Percentiles rank a stretch among this genome's conserved stretches.
These are phyloP conservation scores for Cercophora samala DNA, from an alignment of 495 filamentous ascomycete genomes.

Conservation along the genomic window DNA sequence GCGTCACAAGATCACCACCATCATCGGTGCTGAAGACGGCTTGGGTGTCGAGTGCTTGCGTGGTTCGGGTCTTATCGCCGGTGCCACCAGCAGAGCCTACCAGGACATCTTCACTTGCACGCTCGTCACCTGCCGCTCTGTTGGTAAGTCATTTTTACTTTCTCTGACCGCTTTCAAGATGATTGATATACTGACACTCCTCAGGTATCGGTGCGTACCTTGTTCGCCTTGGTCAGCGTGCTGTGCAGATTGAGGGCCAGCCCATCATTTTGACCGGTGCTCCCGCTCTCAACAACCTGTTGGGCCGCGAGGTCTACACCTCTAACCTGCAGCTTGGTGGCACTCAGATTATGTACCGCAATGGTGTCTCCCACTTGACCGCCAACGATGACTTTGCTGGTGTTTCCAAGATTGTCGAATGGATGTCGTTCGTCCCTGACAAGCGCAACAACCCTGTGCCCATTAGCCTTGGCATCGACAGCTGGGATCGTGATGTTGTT, in stretches of 20 bases:
- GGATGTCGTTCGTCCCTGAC: constrained; percentile 95
- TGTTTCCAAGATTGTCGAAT: constrained; percentile 95
- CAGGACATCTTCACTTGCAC: constrained; percentile 99
- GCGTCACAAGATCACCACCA: constrained; percentile 88
- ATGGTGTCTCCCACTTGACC: constrained; percentile 98
- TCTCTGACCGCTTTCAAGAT: not conserved
- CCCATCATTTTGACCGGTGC: constrained; percentile 98
- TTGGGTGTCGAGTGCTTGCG: constrained; percentile 96
- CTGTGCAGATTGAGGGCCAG: constrained; percentile 98
- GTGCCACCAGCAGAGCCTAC: constrained; percentile 94
- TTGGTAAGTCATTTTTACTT: constrained; percentile 53
- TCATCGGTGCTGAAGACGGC: constrained; percentile 92
- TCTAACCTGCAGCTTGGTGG: constrained; percentile 98
- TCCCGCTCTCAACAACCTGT: constrained; percentile 94
- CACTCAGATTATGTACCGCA: constrained; percentile 99
- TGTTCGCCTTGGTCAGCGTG: constrained; percentile 94
- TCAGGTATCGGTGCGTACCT: constrained; percentile 94
- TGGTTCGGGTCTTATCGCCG: constrained; percentile 96
- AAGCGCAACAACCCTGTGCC: constrained; percentile 87
- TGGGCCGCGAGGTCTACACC: constrained; percentile 97
- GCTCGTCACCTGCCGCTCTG: constrained; percentile 93
- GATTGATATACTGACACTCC: constrained; percentile 25
- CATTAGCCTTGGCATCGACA: constrained; percentile 77
- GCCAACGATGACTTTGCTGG: constrained; percentile 96
- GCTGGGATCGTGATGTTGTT: constrained; percentile 87